These are phyloP conservation scores for Pseudogymnoascus sp. DNA, from an alignment of 2,329 filamentous ascomycete species.

Conservation along the genomic window DNA sequence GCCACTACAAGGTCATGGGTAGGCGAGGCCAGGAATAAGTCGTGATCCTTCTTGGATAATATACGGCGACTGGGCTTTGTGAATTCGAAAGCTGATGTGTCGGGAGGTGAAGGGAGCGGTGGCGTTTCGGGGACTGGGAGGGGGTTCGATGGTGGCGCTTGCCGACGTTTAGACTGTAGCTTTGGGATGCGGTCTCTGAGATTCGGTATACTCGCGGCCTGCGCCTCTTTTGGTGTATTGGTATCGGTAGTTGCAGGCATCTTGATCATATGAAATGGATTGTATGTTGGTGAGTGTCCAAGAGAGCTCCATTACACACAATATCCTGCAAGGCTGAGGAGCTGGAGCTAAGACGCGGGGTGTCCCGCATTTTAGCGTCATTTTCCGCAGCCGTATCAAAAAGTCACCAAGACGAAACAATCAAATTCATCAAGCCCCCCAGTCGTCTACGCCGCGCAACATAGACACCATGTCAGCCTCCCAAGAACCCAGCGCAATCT, in stretches of 20 bases:
- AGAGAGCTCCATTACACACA: neutral
- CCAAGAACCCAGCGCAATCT: conserved; percentile 37
- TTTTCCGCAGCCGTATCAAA: conserved; percentile 10
- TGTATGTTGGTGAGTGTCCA: conserved; percentile 14
- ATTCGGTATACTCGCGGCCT: conserved; percentile 34
- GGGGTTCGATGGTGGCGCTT: conserved; percentile 44
- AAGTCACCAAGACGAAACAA: conserved; percentile 5
- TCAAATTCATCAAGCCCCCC: neutral
- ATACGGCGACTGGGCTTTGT: conserved; percentile 68
- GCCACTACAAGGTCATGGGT: conserved; percentile 70
- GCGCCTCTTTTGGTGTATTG: conserved; percentile 10
- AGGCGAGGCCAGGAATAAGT: conserved; percentile 69
- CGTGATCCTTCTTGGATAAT: conserved; percentile 70
- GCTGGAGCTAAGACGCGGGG: conserved; percentile 9
- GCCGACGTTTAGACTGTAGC: conserved; percentile 56
- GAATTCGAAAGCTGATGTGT: conserved; percentile 54
- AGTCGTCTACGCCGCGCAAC: neutral
- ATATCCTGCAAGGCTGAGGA: conserved; percentile 8
- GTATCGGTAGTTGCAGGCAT: conserved; percentile 24
- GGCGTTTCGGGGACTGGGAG: conserved; percentile 70
- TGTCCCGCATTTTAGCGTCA: conserved; percentile 13
- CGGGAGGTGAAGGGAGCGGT: conserved; percentile 59
- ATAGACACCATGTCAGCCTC: conserved; percentile 37
- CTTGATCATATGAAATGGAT: neutral
- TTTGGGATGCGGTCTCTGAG: conserved; percentile 57